Percentiles rank a stretch among this genome's conserved stretches.
phyloP scores from a whole-genome alignment of 2,329 filamentous ascomycete genomes.

The Aspergillus calidoustus region DNA sequence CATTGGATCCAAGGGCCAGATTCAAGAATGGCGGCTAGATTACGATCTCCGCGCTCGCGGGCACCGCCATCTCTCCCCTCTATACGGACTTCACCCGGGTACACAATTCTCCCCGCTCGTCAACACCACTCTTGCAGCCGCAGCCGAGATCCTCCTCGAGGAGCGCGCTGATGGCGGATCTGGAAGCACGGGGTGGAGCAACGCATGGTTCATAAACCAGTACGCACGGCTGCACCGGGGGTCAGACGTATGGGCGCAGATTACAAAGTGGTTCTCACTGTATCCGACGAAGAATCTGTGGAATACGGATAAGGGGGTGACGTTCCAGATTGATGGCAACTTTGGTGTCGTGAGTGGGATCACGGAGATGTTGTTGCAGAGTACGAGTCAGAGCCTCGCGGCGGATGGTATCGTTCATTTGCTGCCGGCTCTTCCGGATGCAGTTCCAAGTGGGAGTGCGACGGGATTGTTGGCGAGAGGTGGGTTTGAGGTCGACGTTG shows the following conservation, averaged over 20 bases:
- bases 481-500: constrained; percentile 40
- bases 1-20: constrained; percentile 8
- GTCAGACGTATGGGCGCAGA: constrained; percentile 9
- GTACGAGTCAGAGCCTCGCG: neutral
- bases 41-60: constrained; percentile 1
- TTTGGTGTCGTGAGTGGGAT: constrained; percentile 12
- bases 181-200: constrained; percentile 13
- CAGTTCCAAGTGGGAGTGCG: constrained; percentile 37
- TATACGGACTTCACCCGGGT: constrained; percentile 7
- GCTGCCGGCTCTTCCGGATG: constrained; percentile 40
- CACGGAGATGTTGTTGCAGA: constrained; percentile 14
- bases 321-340: constrained; percentile 18
- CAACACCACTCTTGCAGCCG: neutral
- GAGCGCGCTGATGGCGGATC: neutral
- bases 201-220: constrained; percentile 13
- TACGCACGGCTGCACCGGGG: constrained; percentile 9
- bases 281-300: constrained; percentile 10
- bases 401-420: constrained; percentile 31
- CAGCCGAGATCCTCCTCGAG: constrained; percentile 12
- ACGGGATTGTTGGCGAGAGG: constrained; percentile 40
- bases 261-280: constrained; percentile 1
- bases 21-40: constrained; percentile 12
- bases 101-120: constrained; percentile 9
- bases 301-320: constrained; percentile 10
- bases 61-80: constrained; percentile 9